These are phyloP conservation scores for Mycena sanguinolenta DNA, from an alignment of 768 basidiomycete species.

Conservation along the genomic window DNA sequence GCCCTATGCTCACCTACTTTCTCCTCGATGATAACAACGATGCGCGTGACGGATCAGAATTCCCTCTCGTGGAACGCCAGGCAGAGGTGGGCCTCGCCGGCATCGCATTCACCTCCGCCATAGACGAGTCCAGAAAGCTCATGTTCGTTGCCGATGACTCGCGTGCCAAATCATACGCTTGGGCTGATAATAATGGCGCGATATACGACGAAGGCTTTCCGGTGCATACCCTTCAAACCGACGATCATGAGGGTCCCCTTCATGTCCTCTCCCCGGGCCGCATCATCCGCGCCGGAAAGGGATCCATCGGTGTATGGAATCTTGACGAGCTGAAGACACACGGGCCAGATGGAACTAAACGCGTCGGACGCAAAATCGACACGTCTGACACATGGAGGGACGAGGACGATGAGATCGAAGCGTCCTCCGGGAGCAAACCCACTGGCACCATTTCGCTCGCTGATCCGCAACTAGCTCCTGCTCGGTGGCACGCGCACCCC, in stretches of 20 bases:
- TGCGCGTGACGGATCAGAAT: neutral
- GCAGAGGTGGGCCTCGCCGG: constrained; percentile 23
- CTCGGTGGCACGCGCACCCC: constrained; percentile 11
- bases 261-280: constrained; percentile 38
- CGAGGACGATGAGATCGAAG: constrained; percentile 38
- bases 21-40: constrained; percentile 15
- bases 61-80: constrained; percentile 15
- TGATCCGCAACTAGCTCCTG: constrained; percentile 3
- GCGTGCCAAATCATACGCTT: constrained; percentile 34
- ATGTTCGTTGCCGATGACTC: constrained; percentile 29
- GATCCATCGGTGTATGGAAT: constrained; percentile 44
- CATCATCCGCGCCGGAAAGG: constrained; percentile 44
- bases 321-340: constrained; percentile 41
- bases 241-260: constrained; percentile 38
- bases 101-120: constrained; percentile 3
- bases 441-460: constrained; percentile 10
- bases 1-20: constrained; percentile 22
- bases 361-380: constrained; percentile 34
- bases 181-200: constrained; percentile 13
- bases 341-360: constrained; percentile 20
- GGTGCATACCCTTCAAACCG: constrained; percentile 43
- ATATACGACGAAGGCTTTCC: constrained; percentile 2
- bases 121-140: constrained; percentile 26
- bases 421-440: constrained; percentile 39
- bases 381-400: constrained; percentile 30